A percentile compares a stretch with the other conserved stretches of the same genome.
Conservation (phyloP, 805 yeast species). For the Sugiyamaella boreocaroliniensis region DNA sequence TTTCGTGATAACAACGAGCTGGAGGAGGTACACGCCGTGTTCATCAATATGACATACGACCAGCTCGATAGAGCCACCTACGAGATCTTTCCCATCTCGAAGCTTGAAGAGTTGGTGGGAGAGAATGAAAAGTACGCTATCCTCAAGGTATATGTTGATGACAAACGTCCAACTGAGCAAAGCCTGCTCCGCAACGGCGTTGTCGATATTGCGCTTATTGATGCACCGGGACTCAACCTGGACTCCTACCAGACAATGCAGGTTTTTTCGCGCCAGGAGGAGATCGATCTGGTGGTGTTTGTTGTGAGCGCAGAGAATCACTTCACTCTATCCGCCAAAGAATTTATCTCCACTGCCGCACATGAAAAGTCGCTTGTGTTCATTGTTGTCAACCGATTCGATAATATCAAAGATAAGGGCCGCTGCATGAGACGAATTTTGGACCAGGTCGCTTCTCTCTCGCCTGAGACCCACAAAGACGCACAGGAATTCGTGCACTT, state of each 20-base stretch:
- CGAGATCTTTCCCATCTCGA: slow-evolving; percentile 45
- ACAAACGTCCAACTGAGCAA: slow-evolving; percentile 55
- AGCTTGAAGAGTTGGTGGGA: slow-evolving; percentile 63
- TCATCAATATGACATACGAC: slow-evolving; percentile 40
- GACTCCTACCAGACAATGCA: slow-evolving; percentile 93
- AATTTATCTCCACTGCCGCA: slow-evolving; percentile 84
- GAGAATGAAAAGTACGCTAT: slow-evolving; percentile 65
- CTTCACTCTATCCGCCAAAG: slow-evolving; percentile 88
- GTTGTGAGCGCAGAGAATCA: slow-evolving; percentile 96
- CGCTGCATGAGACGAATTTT: slow-evolving; percentile 71
- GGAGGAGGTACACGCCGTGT: slow-evolving; percentile 93
- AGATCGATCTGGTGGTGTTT: slow-evolving; percentile 90
- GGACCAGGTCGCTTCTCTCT: slow-evolving; percentile 74
- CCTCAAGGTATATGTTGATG: slow-evolving; percentile 76
- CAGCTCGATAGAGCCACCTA: slow-evolving; percentile 59
- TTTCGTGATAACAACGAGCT: slow-evolving; percentile 63
- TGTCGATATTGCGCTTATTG: slow-evolving; percentile 85
- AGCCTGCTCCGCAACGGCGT: slow-evolving; percentile 82
- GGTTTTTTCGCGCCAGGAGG: slow-evolving; percentile 92
- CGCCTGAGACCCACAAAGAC: slow-evolving; percentile 88
- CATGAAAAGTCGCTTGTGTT: slow-evolving; percentile 87
- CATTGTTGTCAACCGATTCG: slow-evolving; percentile 90
- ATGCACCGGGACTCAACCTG: slow-evolving; percentile 94
- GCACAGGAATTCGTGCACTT: slow-evolving; percentile 91
- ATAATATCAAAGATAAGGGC: slow-evolving; percentile 71